Conservation (phyloP, 2,329 filamentous ascomycete genomes). For the Aspergillus aculeatus region DNA sequence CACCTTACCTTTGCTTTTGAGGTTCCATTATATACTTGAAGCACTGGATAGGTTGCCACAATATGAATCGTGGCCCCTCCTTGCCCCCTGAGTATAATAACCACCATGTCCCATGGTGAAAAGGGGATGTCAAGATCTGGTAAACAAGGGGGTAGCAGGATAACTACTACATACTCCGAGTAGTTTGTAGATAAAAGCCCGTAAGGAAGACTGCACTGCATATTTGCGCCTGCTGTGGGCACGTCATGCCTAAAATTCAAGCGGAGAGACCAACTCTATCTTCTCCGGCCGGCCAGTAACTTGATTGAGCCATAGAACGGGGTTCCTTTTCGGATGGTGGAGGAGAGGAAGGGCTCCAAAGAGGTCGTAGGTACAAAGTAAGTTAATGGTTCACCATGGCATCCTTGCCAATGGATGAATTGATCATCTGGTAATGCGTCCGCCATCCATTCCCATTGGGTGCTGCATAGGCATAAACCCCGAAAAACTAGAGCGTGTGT, state of each 20-base stretch:
- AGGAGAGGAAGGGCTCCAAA: neutral
- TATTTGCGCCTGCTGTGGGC: neutral
- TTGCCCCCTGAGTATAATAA: neutral
- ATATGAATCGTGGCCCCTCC: neutral
- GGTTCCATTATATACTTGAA: neutral
- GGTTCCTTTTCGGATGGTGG: neutral
- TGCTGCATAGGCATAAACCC: neutral
- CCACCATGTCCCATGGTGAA: neutral
- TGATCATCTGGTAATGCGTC: neutral
- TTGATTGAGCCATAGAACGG: neutral
- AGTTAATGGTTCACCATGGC: neutral
- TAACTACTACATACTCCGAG: no score
- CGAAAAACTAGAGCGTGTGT: neutral
- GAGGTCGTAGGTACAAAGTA: neutral
- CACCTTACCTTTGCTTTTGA: neutral
- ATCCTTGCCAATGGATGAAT: conserved; percentile 5
- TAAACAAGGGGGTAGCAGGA: neutral
- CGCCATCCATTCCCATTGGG: conserved; percentile 1
- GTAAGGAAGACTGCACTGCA: neutral
- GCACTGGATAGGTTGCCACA: neutral
- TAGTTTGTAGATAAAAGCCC: neutral
- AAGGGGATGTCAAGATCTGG: neutral
- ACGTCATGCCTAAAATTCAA: neutral
- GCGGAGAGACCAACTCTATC: neutral
- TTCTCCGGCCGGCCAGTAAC: neutral